These are phyloP conservation scores for Fusarium proliferatum DNA, from an alignment of 2,329 filamentous ascomycete species.

Conservation along the genomic window DNA sequence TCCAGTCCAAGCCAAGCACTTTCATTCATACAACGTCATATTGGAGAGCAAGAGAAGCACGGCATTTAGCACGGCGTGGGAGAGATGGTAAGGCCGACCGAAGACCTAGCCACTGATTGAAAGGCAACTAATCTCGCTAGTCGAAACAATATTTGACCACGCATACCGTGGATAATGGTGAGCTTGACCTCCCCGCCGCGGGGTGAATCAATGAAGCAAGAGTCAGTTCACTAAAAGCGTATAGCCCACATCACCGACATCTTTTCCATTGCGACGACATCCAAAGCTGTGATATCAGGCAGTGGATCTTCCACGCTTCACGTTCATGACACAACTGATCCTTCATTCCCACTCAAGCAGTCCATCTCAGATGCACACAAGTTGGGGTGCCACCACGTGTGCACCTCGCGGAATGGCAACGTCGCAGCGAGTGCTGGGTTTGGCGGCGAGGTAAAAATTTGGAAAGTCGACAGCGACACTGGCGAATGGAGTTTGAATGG, in stretches of 20 bases:
- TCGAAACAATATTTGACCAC: slow-evolving; percentile 98
- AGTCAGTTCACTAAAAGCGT: slow-evolving; percentile 31
- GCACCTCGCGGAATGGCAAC: slow-evolving; percentile 74
- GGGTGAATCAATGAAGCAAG: slow-evolving; percentile 16
- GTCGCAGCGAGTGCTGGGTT: slow-evolving; percentile 88
- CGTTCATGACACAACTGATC: slow-evolving; percentile 78
- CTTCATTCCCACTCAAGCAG: slow-evolving; percentile 81
- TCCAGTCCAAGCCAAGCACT: slow-evolving; percentile 22
- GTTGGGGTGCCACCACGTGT: slow-evolving; percentile 91
- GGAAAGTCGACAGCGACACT: slow-evolving; percentile 70
- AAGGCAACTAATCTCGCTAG: slow-evolving; percentile 58
- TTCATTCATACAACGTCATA: slow-evolving; percentile 45
- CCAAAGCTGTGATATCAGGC: slow-evolving; percentile 79
- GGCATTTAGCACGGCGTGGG: background rate
- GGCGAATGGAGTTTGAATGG: slow-evolving; percentile 61
- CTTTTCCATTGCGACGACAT: slow-evolving; percentile 82
- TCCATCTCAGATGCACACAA: slow-evolving; percentile 83
- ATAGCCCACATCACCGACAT: slow-evolving; percentile 86
- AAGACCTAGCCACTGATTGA: background rate
- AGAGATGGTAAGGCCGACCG: slow-evolving; percentile 43
- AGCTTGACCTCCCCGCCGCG: slow-evolving; percentile 51
- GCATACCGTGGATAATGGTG: slow-evolving; percentile 89
- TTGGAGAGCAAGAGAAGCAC: slow-evolving; percentile 15
- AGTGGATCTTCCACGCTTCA: slow-evolving; percentile 87
- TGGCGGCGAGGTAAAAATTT: slow-evolving; percentile 87